phyloP scores from a whole-genome alignment of 352 stramenopile species.

The Globisporangium canariense region DNA sequence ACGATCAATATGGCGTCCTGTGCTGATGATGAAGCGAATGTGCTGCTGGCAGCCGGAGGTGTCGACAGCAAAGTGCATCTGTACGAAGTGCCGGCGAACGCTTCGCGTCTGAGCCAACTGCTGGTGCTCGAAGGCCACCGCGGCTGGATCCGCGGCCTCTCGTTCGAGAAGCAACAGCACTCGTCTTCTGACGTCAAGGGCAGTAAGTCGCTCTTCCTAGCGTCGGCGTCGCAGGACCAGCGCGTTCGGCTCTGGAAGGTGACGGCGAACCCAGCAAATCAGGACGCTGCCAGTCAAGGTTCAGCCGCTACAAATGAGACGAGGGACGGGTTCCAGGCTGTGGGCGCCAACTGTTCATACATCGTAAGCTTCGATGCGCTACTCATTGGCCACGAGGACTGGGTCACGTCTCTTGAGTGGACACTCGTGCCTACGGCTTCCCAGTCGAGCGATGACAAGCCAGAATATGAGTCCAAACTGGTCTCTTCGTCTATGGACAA shows the following conservation, averaged over 20 bases:
- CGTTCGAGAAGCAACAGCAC: constrained; percentile 32
- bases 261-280: background rate
- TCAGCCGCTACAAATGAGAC: constrained; percentile 5
- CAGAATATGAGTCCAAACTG: constrained; percentile 20
- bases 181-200: background rate
- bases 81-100: constrained; percentile 34
- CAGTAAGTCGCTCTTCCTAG: constrained; percentile 26
- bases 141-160: constrained; percentile 64
- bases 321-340: constrained; percentile 33
- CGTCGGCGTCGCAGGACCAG: constrained; percentile 69
- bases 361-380: constrained; percentile 64
- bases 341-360: constrained; percentile 24
- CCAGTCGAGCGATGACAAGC: background rate
- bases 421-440: constrained; percentile 16
- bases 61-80: constrained; percentile 69
- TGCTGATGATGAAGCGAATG: constrained; percentile 15
- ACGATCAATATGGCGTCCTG: constrained; percentile 6
- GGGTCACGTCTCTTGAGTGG: constrained; percentile 75
- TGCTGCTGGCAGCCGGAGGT: constrained; percentile 60
- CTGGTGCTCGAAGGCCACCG: constrained; percentile 55
- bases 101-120: constrained; percentile 24
- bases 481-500: constrained; percentile 81
- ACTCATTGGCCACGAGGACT: constrained; percentile 74
- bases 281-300: background rate
- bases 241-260: constrained; percentile 71